Conservation (phyloP, 345 rosid species). For the Mallotus nudiflorus region DNA sequence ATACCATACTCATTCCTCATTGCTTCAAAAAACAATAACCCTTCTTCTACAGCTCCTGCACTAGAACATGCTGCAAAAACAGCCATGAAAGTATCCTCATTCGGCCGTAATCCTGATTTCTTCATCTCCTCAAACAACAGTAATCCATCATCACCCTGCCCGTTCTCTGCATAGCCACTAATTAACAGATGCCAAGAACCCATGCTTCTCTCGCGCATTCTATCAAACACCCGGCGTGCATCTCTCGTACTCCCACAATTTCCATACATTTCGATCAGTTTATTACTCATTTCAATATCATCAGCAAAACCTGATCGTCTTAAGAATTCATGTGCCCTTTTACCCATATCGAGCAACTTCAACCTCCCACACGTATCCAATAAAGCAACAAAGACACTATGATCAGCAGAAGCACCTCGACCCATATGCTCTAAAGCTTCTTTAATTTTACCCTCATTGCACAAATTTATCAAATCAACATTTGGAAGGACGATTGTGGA, state of each 20-base stretch:
- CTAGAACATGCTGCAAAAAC: constrained; percentile 48
- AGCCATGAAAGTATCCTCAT: constrained; percentile 35
- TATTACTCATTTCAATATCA: constrained; percentile 37
- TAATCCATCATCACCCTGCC: constrained; percentile 43
- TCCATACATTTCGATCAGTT: constrained; percentile 33
- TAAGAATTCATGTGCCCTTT: constrained; percentile 38
- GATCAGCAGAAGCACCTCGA: constrained; percentile 35
- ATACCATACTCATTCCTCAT: constrained; percentile 42
- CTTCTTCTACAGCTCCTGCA: constrained; percentile 39
- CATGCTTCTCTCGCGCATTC: constrained; percentile 44
- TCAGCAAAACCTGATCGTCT: constrained; percentile 32
- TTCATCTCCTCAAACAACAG: constrained; percentile 49
- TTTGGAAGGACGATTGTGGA: constrained; percentile 1
- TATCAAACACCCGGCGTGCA: constrained; percentile 56
- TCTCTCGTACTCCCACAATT: constrained; percentile 38
- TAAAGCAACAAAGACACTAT: constrained; percentile 35
- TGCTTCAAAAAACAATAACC: constrained; percentile 34
- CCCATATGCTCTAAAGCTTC: constrained; percentile 39
- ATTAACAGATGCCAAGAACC: constrained; percentile 49
- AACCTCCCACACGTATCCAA: constrained; percentile 35
- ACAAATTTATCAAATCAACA: constrained; percentile 41
- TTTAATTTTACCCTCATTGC: constrained; percentile 48
- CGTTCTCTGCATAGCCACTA: constrained; percentile 42
- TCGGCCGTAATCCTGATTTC: constrained; percentile 24
- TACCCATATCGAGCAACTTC: constrained; percentile 41